A percentile compares a stretch with the other conserved stretches of the same genome.
These are phyloP conservation scores for Zasmidium cellare DNA, from an alignment of 2,329 filamentous ascomycete species.

Conservation along the genomic window DNA sequence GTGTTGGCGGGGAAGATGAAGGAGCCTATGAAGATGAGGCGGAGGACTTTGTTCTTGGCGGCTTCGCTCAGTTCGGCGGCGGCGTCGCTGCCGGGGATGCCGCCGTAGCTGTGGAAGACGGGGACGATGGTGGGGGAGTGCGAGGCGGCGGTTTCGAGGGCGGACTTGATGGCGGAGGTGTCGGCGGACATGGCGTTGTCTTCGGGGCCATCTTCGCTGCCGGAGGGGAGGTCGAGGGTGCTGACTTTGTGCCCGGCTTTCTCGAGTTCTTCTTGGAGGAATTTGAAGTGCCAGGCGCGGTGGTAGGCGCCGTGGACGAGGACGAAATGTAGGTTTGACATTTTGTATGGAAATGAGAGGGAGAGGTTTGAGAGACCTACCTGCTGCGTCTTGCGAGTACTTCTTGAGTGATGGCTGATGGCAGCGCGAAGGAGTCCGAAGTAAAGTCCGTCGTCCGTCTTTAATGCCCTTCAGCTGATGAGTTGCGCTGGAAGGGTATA, in stretches of 20 bases:
- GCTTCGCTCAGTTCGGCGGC: constrained; percentile 13
- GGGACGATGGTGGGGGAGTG: constrained; percentile 17
- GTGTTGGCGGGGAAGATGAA: constrained; percentile 16
- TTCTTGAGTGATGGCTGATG: too few species aligned
- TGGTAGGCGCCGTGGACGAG: constrained; percentile 23
- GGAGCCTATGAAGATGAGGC: constrained; percentile 19
- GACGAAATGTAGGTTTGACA: constrained; percentile 22
- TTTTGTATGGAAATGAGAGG: background rate
- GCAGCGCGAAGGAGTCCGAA: too few species aligned
- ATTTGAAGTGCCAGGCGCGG: constrained; percentile 17
- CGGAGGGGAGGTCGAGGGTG: constrained; percentile 16
- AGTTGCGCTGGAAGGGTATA: too few species aligned
- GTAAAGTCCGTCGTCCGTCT: too few species aligned
- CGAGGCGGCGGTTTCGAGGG: constrained; percentile 17
- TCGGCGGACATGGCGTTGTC: constrained; percentile 13
- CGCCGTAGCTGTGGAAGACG: constrained; percentile 22
- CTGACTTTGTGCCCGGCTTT: constrained; percentile 17
- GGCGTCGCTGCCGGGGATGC: constrained; percentile 22
- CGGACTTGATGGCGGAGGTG: constrained; percentile 14
- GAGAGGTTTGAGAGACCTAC: background rate
- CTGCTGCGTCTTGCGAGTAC: too few species aligned
- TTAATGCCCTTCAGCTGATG: too few species aligned
- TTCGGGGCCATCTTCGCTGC: constrained; percentile 1
- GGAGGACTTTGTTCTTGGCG: constrained; percentile 14
- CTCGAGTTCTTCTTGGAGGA: constrained; percentile 13